These are phyloP conservation scores for Fonsecaea erecta DNA, from an alignment of 2,329 filamentous ascomycete species.

Conservation along the genomic window DNA sequence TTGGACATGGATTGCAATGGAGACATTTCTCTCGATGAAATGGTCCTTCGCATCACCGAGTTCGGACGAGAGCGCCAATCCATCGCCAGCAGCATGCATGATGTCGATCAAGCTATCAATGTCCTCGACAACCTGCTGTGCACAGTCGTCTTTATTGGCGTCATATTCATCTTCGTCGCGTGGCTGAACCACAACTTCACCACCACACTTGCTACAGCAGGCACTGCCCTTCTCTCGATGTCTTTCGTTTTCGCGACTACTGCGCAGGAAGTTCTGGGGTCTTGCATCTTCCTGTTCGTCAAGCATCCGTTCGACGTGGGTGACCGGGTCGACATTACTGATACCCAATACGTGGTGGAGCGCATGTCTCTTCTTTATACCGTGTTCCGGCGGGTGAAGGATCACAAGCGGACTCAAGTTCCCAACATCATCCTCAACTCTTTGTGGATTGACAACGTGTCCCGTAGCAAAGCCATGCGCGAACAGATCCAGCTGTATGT, in stretches of 20 bases:
- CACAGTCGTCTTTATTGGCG: slow-evolving; percentile 77
- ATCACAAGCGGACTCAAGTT: slow-evolving; percentile 77
- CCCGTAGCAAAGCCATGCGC: slow-evolving; percentile 87
- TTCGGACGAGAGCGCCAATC: slow-evolving; percentile 85
- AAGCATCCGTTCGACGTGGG: slow-evolving; percentile 98
- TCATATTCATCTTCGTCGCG: slow-evolving; percentile 84
- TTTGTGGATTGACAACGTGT: slow-evolving; percentile 94
- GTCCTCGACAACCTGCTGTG: slow-evolving; percentile 87
- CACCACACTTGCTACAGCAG: slow-evolving; percentile 83
- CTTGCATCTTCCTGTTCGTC: slow-evolving; percentile 97
- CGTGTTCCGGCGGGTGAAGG: slow-evolving; percentile 82
- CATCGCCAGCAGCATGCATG: slow-evolving; percentile 91
- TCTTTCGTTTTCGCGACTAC: slow-evolving; percentile 95
- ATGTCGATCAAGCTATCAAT: slow-evolving; percentile 91
- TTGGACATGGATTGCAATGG: slow-evolving; percentile 89
- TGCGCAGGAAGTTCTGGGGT: slow-evolving; percentile 93
- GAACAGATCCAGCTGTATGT: slow-evolving; percentile 81
- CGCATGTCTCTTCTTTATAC: slow-evolving; percentile 94
- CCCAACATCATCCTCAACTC: slow-evolving; percentile 92
- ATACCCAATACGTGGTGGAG: slow-evolving; percentile 77
- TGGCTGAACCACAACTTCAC: slow-evolving; percentile 88
- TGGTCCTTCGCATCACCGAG: slow-evolving; percentile 84
- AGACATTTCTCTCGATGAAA: slow-evolving; percentile 93
- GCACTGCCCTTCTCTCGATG: slow-evolving; percentile 89
- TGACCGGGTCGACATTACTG: slow-evolving; percentile 81